A percentile compares a stretch with the other conserved stretches of the same genome.
Evolutionary conservation across 2,329 filamentous ascomycete genomes (phyloP).

Genomic region (Amesomyces nigricolor): DNA sequence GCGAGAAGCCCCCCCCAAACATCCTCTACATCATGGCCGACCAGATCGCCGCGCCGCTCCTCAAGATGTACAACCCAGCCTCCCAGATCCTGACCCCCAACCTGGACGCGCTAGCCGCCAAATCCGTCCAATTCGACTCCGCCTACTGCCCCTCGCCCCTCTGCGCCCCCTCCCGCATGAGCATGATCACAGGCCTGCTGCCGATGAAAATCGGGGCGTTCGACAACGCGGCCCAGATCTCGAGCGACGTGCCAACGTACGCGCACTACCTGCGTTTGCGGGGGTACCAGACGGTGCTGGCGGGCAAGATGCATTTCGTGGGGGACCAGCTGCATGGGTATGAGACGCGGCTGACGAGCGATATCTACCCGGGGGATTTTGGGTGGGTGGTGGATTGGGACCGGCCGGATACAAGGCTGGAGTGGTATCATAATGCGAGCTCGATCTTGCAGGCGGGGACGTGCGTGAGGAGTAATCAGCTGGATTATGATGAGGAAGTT

Average conservation of each 20-base stretch:
- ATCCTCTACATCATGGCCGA: constrained; percentile 96
- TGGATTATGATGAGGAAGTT: constrained; percentile 94
- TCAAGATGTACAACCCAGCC: constrained; percentile 85
- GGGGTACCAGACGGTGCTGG: constrained; percentile 84
- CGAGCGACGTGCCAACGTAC: constrained; percentile 81
- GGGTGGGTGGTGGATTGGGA: constrained; percentile 97
- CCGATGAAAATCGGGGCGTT: constrained; percentile 89
- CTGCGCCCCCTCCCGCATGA: constrained; percentile 88
- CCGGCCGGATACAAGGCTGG: constrained; percentile 73
- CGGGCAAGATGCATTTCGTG: constrained; percentile 97
- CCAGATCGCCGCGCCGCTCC: constrained; percentile 81
- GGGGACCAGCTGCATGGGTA: constrained; percentile 93
- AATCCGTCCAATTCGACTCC: constrained; percentile 84
- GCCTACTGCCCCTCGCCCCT: constrained; percentile 93
- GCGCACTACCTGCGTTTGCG: constrained; percentile 81
- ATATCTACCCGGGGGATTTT: constrained; percentile 92
- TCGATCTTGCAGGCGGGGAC: constrained; percentile 86
- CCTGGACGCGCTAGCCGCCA: constrained; percentile 73
- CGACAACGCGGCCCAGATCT: constrained; percentile 83
- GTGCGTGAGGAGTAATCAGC: constrained; percentile 86
- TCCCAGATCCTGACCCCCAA: constrained; percentile 91
- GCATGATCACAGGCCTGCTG: constrained; percentile 86
- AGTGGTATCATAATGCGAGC: constrained; percentile 96
- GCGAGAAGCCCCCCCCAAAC: constrained; percentile 57
- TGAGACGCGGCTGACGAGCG: constrained; percentile 84